These are phyloP conservation scores for Tremella fuciformis DNA, from an alignment of 768 basidiomycete genomes.

Conservation along the genomic window DNA sequence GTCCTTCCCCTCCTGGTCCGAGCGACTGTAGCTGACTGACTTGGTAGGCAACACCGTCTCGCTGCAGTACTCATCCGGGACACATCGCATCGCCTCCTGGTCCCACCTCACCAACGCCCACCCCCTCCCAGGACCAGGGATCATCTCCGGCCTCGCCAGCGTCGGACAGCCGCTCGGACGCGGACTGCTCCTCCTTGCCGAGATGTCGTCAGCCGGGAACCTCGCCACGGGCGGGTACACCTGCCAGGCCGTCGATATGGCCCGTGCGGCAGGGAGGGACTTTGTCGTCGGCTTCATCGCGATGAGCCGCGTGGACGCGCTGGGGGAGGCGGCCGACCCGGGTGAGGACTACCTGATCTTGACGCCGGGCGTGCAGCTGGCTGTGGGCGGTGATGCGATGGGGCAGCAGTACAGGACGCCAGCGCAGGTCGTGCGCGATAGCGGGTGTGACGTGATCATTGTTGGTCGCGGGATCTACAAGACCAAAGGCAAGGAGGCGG, in stretches of 20 bases:
- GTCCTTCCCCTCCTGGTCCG: conserved; percentile 22
- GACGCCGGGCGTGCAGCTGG: conserved; percentile 88
- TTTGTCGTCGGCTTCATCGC: conserved; percentile 98
- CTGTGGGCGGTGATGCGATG: conserved; percentile 72
- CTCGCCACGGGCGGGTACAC: conserved; percentile 83
- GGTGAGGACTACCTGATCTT: conserved; percentile 81
- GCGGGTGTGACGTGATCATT: conserved; percentile 92
- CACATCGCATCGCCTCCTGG: conserved; percentile 92
- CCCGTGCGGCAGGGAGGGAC: conserved; percentile 65
- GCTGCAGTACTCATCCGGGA: conserved; percentile 87
- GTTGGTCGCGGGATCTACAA: conserved; percentile 95
- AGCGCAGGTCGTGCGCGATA: conserved; percentile 69
- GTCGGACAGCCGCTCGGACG: conserved; percentile 80
- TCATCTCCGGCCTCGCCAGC: conserved; percentile 81
- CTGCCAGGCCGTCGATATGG: conserved; percentile 79
- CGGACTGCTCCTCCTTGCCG: conserved; percentile 84
- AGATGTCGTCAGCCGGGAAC: conserved; percentile 90
- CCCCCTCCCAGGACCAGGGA: conserved; percentile 89
- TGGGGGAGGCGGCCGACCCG: conserved; percentile 7
- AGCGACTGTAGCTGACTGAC: neutral
- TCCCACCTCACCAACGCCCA: conserved; percentile 97
- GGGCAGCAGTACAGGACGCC: conserved; percentile 96
- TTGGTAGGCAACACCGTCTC: conserved; percentile 86
- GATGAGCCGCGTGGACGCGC: conserved; percentile 71
- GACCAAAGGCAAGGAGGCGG: conserved; percentile 54